A percentile compares a stretch with the other conserved stretches of the same genome.
Conservation (phyloP, 2,329 filamentous ascomycete species). For the Colletotrichum noveboracense region DNA sequence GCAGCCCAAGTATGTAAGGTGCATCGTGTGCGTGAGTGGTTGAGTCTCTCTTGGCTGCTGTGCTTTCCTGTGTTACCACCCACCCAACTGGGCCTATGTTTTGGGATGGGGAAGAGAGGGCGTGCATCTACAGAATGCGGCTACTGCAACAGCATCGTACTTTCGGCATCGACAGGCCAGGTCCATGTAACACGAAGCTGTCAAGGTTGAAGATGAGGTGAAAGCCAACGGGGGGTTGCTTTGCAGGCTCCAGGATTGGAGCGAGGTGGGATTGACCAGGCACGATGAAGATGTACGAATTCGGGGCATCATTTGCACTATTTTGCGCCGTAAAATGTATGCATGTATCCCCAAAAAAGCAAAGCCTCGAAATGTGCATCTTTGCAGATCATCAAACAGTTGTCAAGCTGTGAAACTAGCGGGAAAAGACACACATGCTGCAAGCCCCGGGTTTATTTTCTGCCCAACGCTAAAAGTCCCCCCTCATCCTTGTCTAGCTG, state of each 20-base stretch:
- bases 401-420: not conserved
- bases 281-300: not conserved
- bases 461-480: not conserved
- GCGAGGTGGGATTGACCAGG: not conserved
- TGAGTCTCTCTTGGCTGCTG: not conserved
- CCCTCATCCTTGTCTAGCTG: not conserved
- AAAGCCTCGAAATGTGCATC: not conserved
- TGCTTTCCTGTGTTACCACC: not conserved
- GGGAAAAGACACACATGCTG: not conserved
- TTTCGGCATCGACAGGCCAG: not conserved
- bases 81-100: not conserved
- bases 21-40: not conserved
- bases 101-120: not conserved
- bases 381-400: not conserved
- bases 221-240: not conserved
- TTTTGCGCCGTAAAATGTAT: not conserved
- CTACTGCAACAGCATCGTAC: not conserved
- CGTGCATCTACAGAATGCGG: not conserved
- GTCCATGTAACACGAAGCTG: not conserved
- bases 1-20: not conserved
- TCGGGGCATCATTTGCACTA: not conserved
- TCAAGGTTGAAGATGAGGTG: not conserved
- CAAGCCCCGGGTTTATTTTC: not conserved
- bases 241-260: not conserved
- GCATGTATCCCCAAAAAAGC: not conserved